Conservation (phyloP, 148 eudicot species). For the Fagopyrum tataricum region DNA sequence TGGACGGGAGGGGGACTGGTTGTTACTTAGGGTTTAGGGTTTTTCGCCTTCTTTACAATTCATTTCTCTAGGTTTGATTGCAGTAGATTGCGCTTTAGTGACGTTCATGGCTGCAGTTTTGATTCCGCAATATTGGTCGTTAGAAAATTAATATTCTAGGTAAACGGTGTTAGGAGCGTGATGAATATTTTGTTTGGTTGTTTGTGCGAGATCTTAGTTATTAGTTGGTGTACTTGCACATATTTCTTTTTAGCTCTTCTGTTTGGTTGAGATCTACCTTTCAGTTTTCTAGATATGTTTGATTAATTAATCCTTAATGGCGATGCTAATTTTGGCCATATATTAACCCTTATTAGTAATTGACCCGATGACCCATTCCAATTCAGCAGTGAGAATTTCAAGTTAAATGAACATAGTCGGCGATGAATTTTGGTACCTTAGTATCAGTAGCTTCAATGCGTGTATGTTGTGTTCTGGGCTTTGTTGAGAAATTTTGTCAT, state of each 20-base stretch:
- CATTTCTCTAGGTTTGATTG: not conserved
- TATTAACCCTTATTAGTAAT: not conserved
- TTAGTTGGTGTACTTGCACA: not conserved
- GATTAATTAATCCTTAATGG: not conserved
- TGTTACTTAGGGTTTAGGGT: not conserved
- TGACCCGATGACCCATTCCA: not conserved
- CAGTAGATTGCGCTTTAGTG: not conserved
- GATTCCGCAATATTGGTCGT: not conserved
- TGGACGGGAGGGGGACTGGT: not conserved
- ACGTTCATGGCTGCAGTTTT: not conserved
- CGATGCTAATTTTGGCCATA: not conserved
- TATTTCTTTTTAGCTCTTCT: not conserved
- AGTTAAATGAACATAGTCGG: not conserved
- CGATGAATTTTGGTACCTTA: not conserved
- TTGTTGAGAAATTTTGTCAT: not conserved
- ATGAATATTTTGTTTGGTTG: not conserved
- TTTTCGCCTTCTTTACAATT: not conserved
- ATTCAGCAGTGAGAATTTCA: not conserved
- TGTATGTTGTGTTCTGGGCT: not conserved
- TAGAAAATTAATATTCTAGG: not conserved
- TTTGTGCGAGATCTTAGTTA: not conserved
- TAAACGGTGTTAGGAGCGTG: not conserved
- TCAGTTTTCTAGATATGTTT: not conserved
- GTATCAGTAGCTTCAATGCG: not conserved
- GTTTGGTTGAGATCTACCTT: not conserved